These are phyloP conservation scores for Pseudophaeomoniella oleicola DNA, from an alignment of 2,329 filamentous ascomycete genomes.

Conservation along the genomic window DNA sequence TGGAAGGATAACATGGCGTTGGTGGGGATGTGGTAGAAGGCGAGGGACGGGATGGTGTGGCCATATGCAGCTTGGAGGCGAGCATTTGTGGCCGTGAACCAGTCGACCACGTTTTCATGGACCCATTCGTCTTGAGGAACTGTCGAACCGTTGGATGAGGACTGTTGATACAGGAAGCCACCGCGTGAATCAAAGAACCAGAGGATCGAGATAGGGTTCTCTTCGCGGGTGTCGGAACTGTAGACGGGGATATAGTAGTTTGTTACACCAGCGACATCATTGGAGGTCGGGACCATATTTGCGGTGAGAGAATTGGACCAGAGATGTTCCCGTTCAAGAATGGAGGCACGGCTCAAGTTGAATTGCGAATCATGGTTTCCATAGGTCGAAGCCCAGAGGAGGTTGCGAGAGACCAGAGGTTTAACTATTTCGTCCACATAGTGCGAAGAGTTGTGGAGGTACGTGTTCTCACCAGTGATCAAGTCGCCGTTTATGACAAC, in stretches of 20 bases:
- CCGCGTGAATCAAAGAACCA: constrained; percentile 62
- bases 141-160: constrained; percentile 11
- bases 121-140: constrained; percentile 29
- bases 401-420: constrained; percentile 39
- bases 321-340: constrained; percentile 26
- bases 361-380: constrained; percentile 55
- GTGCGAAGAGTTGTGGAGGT: constrained; percentile 36
- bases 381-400: constrained; percentile 54
- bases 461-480: constrained; percentile 52
- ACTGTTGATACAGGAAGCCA: constrained; percentile 35
- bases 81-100: constrained; percentile 26
- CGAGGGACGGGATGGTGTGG: constrained; percentile 31
- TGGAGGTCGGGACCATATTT: constrained; percentile 22
- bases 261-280: constrained; percentile 30
- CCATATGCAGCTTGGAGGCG: constrained; percentile 16
- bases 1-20: constrained; percentile 28
- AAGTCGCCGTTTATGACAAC: constrained; percentile 60
- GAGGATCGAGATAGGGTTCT: constrained; percentile 33
- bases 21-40: constrained; percentile 41
- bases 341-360: constrained; percentile 36
- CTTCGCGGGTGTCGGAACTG: constrained; percentile 23
- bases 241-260: constrained; percentile 43
- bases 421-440: constrained; percentile 46
- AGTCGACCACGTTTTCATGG: constrained; percentile 26
- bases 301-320: constrained; percentile 25